Evolutionary conservation across 768 basidiomycete species (phyloP).

Genomic region (Russula foetens): DNA sequence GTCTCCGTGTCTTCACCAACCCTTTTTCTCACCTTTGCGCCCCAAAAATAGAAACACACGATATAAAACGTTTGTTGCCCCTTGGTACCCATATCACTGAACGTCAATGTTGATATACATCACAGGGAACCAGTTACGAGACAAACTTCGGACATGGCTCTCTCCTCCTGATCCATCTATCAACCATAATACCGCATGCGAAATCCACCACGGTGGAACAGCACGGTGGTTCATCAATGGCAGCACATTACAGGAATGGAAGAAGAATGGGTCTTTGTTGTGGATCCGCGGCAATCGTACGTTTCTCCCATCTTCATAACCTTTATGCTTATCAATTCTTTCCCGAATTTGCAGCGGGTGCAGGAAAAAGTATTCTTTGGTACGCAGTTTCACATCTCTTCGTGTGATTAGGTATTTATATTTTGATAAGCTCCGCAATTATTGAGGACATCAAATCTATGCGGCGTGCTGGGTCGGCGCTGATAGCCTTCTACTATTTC

Average conservation of each 20-base stretch:
- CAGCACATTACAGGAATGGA: neutral
- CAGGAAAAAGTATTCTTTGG: too few species aligned
- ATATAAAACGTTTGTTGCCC: neutral
- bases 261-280: too few species aligned
- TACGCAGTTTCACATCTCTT: neutral
- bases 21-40: too few species aligned
- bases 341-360: neutral
- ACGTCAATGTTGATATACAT: neutral
- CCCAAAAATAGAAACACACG: neutral
- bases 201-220: neutral
- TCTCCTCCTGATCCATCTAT: too few species aligned
- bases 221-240: neutral
- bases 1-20: neutral
- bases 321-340: neutral
- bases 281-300: too few species aligned
- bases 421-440: neutral
- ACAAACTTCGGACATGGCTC: neutral
- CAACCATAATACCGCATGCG: too few species aligned
- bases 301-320: too few species aligned
- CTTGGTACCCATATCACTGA: neutral
- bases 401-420: too few species aligned
- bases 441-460: neutral
- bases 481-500: too few species aligned
- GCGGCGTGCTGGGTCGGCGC: neutral
- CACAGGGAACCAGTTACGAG: neutral